Conservation (phyloP, 2,329 filamentous ascomycete genomes). For the Exserohilum rostratum region DNA sequence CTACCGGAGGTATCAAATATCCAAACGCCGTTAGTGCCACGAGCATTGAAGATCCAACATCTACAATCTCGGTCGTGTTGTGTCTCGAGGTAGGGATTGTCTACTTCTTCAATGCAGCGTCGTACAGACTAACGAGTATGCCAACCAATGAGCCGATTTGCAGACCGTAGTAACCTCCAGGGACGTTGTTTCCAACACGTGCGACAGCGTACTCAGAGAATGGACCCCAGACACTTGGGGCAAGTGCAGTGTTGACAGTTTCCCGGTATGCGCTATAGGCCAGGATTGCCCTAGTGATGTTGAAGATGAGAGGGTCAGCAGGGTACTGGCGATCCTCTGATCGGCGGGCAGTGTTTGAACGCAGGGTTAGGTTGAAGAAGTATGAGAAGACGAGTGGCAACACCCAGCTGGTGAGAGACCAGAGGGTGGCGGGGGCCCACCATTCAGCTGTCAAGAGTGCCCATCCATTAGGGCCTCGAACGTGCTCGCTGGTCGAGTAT, state of each 20-base stretch:
- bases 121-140: conserved; percentile 73
- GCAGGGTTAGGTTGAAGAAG: conserved; percentile 84
- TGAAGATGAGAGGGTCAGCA: conserved; percentile 88
- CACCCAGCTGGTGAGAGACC: conserved; percentile 73
- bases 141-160: conserved; percentile 72
- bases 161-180: conserved; percentile 73
- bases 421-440: conserved; percentile 82
- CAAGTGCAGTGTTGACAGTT: conserved; percentile 54
- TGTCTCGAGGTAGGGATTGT: background rate
- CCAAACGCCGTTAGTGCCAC: conserved; percentile 7
- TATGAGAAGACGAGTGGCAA: conserved; percentile 77
- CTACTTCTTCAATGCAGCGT: conserved; percentile 71
- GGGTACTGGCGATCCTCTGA: conserved; percentile 59
- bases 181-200: conserved; percentile 69
- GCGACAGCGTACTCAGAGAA: conserved; percentile 65
- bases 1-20: conserved; percentile 1
- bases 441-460: conserved; percentile 75
- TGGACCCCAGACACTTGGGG: conserved; percentile 58
- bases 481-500: conserved; percentile 62
- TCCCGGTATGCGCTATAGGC: conserved; percentile 78
- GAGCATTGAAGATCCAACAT: background rate
- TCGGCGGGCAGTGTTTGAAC: conserved; percentile 56
- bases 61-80: background rate
- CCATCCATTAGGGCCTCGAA: conserved; percentile 82
- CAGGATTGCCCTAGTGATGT: conserved; percentile 82